Percentiles rank a stretch among this genome's conserved stretches.
phyloP scores from a whole-genome alignment of 345 rosid species.

The Gynandropsis gynandra region DNA sequence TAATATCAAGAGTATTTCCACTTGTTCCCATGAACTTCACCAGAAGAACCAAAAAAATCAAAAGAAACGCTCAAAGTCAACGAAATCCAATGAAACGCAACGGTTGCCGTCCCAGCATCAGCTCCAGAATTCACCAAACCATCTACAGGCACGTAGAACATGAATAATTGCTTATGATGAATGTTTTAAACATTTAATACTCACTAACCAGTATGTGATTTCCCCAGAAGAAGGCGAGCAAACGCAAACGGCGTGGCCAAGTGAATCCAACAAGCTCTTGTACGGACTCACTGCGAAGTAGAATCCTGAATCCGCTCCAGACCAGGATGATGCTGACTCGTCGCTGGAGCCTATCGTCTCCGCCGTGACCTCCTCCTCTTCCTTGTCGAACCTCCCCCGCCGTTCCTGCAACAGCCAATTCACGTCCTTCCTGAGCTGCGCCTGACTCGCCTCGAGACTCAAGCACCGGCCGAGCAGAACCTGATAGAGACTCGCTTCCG shows the following conservation, averaged over 20 bases:
- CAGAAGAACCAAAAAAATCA: background rate
- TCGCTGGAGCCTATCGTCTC: slow-evolving; percentile 25
- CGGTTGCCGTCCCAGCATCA: background rate
- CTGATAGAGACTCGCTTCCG: slow-evolving; percentile 29
- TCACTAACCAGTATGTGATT: slow-evolving; percentile 54
- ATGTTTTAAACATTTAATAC: background rate
- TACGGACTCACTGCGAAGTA: slow-evolving; percentile 44
- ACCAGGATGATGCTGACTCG: slow-evolving; percentile 25
- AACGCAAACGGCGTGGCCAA: slow-evolving; percentile 73
- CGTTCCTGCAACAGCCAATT: slow-evolving; percentile 30
- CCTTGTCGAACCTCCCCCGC: slow-evolving; percentile 18
- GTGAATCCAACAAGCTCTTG: slow-evolving; percentile 56
- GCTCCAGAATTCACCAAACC: background rate
- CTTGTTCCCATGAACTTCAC: background rate
- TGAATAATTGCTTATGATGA: background rate
- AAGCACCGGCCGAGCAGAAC: slow-evolving; percentile 55
- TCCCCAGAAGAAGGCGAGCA: slow-evolving; percentile 45
- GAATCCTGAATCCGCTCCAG: slow-evolving; percentile 35
- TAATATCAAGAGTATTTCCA: background rate
- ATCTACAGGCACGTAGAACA: slow-evolving; percentile 1
- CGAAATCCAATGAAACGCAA: background rate
- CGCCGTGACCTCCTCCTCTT: slow-evolving; percentile 4
- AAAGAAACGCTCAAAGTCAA: background rate
- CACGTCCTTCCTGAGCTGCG: slow-evolving; percentile 44
- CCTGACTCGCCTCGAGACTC: slow-evolving; percentile 55